These are phyloP conservation scores for Telfairia occidentalis DNA, from an alignment of 331 rosid species.

Conservation along the genomic window DNA sequence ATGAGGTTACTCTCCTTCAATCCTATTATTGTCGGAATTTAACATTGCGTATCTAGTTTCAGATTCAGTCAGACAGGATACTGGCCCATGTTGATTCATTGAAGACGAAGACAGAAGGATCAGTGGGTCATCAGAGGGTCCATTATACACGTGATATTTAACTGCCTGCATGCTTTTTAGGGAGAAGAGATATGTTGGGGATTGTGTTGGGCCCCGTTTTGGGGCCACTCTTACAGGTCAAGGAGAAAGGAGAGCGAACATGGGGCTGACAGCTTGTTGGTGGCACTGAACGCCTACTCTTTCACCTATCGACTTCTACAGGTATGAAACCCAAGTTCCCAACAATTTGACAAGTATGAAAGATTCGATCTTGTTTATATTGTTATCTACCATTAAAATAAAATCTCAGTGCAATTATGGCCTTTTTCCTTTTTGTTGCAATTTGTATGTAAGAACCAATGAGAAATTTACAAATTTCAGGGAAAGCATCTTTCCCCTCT, in stretches of 20 bases:
- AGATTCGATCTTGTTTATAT: constrained; percentile 29
- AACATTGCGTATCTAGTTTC: constrained; percentile 50
- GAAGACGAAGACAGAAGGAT: constrained; percentile 27
- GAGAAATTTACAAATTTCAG: constrained; percentile 20
- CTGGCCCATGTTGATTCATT: constrained; percentile 25
- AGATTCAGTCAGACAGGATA: constrained; percentile 49
- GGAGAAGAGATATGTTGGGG: constrained; percentile 29
- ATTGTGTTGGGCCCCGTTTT: constrained; percentile 32
- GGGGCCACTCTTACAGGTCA: constrained; percentile 33
- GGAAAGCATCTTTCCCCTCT: constrained; percentile 19
- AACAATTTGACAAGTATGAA: constrained; percentile 34
- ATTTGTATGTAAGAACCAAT: constrained; percentile 26
- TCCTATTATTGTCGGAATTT: constrained; percentile 39
- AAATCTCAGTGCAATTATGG: constrained; percentile 9
- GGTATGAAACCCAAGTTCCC: constrained; percentile 27
- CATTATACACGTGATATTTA: constrained; percentile 62
- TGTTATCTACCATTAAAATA: constrained; percentile 14
- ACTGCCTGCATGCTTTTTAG: constrained; percentile 36
- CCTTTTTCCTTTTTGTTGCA: constrained; percentile 15
- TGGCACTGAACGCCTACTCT: constrained; percentile 26
- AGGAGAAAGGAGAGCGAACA: constrained; percentile 21
- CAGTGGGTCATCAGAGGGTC: constrained; percentile 61
- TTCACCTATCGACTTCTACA: constrained; percentile 21
- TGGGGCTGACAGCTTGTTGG: constrained; percentile 19
- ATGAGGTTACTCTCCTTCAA: constrained; percentile 22